These are phyloP conservation scores for Cylindrodendrum hubeiense DNA, from an alignment of 2,329 filamentous ascomycete genomes.

Conservation along the genomic window DNA sequence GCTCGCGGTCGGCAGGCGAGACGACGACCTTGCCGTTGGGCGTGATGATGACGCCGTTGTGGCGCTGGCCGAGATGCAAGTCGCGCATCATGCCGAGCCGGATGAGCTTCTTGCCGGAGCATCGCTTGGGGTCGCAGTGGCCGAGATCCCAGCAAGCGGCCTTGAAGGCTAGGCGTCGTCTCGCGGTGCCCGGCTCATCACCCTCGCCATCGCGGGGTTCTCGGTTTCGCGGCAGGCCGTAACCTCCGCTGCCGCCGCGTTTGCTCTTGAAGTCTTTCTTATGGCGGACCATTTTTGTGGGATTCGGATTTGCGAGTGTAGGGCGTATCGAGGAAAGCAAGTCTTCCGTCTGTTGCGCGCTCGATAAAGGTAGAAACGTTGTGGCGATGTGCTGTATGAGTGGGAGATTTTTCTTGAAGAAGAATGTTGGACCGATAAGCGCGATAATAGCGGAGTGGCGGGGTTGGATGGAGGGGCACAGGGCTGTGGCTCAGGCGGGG, in stretches of 20 bases:
- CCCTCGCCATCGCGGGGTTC: constrained; percentile 61
- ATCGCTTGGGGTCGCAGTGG: constrained; percentile 97
- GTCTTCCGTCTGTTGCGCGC: background rate
- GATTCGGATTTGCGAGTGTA: constrained; percentile 2
- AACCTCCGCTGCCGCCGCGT: constrained; percentile 70
- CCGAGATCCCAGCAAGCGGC: constrained; percentile 98
- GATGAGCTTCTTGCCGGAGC: constrained; percentile 96
- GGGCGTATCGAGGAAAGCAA: background rate
- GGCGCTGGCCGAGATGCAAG: constrained; percentile 90
- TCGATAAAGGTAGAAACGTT: background rate
- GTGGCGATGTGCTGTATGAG: background rate
- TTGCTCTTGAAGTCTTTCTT: constrained; percentile 93
- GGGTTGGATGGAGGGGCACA: constrained; percentile 16
- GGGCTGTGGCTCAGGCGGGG: constrained; percentile 2
- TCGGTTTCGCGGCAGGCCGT: constrained; percentile 63
- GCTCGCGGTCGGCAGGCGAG: constrained; percentile 83
- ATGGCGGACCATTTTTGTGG: constrained; percentile 83
- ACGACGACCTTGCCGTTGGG: constrained; percentile 91
- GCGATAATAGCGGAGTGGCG: constrained; percentile 6
- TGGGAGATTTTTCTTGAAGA: constrained; percentile 2
- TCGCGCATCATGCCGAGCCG: constrained; percentile 93
- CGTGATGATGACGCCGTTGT: constrained; percentile 91
- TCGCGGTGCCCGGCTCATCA: constrained; percentile 48
- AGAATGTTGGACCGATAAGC: background rate
- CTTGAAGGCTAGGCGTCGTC: constrained; percentile 76